Base-by-base conservation (phyloP, 345 rosid genomes). In the Salix koriyanagi region DNA sequence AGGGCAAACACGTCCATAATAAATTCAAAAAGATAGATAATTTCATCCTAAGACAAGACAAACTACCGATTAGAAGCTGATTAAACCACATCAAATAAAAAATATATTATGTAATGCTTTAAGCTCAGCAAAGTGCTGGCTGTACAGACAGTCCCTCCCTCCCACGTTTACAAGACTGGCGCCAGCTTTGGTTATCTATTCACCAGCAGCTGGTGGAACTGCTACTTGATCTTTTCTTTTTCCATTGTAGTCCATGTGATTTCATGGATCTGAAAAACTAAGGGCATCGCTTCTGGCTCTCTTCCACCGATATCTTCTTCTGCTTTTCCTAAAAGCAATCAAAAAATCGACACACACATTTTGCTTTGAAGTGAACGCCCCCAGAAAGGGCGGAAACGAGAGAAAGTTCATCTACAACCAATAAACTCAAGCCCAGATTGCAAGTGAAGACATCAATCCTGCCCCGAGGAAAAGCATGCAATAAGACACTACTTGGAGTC, bases 401-500 rank as follows among this genome's bases (percentile, higher is more conserved):
- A 1, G 19, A 44, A 67, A 37, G 4, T 6, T 62, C 15, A 62
- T 26, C 6, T 34, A 50, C 2, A 23, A 19, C 50, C 8, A 36
- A 65, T 52, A 25, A 26, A 30, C 67, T 79, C 77, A 68, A 71
- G 89, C 96, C 94, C 93, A 92, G 52, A 92, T 84, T 15, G 99
- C 99, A 66, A 93, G 96, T 52, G 81, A 58, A 72, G 99, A 83
- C 98, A 96, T 96, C 84, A 92, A 54, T 13, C 92, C 97, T 75
- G 98, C 97, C n/a, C 98, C 98, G 41, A 96, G 86, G 77, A 93
- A 92, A 72, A 96, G 94, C 86, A 86, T 88, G 65, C 79, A 78
- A 83, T 92, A 90, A 44, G 98, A 90, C 13, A 83, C 91, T 13
- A 91, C 67, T 64, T 92, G 97, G 69, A 93, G 82, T 61, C 91